Evolutionary conservation across 345 rosid genomes (phyloP).

Genomic region (Corchorus olitorius): DNA sequence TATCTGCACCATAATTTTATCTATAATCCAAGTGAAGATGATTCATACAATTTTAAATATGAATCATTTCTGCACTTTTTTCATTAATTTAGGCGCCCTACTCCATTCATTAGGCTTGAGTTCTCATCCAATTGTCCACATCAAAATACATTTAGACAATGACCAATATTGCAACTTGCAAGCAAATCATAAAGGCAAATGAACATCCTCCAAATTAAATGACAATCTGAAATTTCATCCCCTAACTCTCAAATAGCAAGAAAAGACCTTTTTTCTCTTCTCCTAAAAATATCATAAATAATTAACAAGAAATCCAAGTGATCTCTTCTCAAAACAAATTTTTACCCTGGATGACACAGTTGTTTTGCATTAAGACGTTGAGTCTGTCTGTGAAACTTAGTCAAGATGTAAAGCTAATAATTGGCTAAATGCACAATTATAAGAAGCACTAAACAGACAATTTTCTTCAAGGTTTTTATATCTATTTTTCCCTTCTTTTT

Average conservation of each 20-base stretch:
- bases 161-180: not conserved
- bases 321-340: conserved; percentile 3
- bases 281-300: not conserved
- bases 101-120: not conserved
- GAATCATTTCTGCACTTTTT: not conserved
- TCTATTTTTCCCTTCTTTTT: no score
- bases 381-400: conserved; percentile 4
- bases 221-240: conserved; percentile 7
- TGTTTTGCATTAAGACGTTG: not conserved
- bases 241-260: not conserved
- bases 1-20: conserved; percentile 4
- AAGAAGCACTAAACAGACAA: conserved; percentile 3
- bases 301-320: not conserved
- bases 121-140: not conserved
- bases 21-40: not conserved
- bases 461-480: not conserved
- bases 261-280: not conserved
- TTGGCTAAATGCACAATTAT: not conserved
- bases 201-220: not conserved
- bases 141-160: no score
- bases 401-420: not conserved
- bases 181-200: not conserved
- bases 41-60: conserved; percentile 4
- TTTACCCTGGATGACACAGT: not conserved
- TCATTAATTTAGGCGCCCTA: not conserved